Percentiles rank a stretch among this genome's conserved stretches.
These are phyloP conservation scores for Ascochyta viciae-villosae DNA, from an alignment of 2,329 filamentous ascomycete species.

Conservation along the genomic window DNA sequence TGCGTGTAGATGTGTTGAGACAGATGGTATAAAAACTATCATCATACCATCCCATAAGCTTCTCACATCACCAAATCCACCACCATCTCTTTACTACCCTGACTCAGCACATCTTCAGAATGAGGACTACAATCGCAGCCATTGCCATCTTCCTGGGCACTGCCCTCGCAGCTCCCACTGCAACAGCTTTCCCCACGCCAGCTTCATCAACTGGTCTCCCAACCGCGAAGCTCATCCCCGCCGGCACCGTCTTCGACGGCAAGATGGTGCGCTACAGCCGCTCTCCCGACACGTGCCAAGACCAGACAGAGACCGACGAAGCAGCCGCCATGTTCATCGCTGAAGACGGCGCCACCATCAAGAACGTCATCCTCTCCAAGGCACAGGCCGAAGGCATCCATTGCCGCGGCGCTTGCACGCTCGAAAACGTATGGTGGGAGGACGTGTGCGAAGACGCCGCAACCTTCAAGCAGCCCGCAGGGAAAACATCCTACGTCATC, in stretches of 20 bases:
- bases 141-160: slow-evolving; percentile 24
- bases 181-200: slow-evolving; percentile 17
- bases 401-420: slow-evolving; percentile 56
- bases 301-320: slow-evolving; percentile 20
- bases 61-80: neutral
- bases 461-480: slow-evolving; percentile 23
- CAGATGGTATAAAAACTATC: neutral
- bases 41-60: neutral
- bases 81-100: neutral
- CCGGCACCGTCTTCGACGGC: slow-evolving; percentile 19
- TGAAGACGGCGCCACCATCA: slow-evolving; percentile 56
- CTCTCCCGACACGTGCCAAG: slow-evolving; percentile 19
- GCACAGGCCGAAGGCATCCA: slow-evolving; percentile 59
- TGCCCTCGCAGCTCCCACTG: slow-evolving; percentile 20
- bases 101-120: slow-evolving; percentile 9
- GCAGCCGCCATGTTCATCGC: slow-evolving; percentile 25
- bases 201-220: slow-evolving; percentile 13
- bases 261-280: slow-evolving; percentile 23
- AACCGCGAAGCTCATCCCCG: slow-evolving; percentile 10
- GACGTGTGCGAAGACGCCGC: slow-evolving; percentile 20
- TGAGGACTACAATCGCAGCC: slow-evolving; percentile 29
- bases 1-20: neutral
- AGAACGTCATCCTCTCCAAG: slow-evolving; percentile 59
- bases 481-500: slow-evolving; percentile 21
- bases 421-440: slow-evolving; percentile 21